phyloP scores from a whole-genome alignment of 441 rosid genomes.

The Manihot esculenta region DNA sequence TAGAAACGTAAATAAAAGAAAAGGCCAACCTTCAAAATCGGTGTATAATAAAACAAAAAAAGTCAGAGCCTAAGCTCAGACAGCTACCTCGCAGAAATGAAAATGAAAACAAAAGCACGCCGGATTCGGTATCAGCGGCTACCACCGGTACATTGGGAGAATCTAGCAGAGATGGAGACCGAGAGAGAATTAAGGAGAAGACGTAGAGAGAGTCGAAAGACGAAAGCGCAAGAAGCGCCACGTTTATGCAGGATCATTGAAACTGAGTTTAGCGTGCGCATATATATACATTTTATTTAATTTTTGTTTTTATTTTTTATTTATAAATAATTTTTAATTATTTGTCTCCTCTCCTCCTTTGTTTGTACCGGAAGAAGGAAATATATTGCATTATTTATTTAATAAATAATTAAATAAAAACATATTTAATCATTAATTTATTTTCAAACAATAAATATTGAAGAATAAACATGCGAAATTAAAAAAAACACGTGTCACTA shows the following conservation, averaged over 20 bases:
- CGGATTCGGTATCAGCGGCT: not conserved
- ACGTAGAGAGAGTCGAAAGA: constrained; percentile 20
- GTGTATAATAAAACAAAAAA: not conserved
- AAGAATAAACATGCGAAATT: no score
- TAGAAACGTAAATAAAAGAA: not conserved
- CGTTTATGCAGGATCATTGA: constrained; percentile 6
- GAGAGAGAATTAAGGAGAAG: not conserved
- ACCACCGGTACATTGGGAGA: not conserved
- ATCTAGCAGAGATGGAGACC: not conserved
- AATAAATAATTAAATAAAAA: no score
- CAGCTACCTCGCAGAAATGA: not conserved
- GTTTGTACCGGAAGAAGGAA: no score
- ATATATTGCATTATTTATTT: no score
- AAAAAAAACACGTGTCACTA: no score
- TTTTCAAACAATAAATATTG: no score
- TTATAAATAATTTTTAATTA: no score
- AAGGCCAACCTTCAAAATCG: constrained; percentile 1
- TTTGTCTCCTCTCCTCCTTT: no score
- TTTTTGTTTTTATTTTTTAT: no score
- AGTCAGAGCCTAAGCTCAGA: not conserved
- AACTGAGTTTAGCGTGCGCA: no score
- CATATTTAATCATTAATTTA: no score
- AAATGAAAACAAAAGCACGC: not conserved
- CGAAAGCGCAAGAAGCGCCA: constrained; percentile 26
- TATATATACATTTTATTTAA: no score